These are phyloP conservation scores for Cardamine occulta DNA, from an alignment of 345 rosid genomes.

Conservation along the genomic window DNA sequence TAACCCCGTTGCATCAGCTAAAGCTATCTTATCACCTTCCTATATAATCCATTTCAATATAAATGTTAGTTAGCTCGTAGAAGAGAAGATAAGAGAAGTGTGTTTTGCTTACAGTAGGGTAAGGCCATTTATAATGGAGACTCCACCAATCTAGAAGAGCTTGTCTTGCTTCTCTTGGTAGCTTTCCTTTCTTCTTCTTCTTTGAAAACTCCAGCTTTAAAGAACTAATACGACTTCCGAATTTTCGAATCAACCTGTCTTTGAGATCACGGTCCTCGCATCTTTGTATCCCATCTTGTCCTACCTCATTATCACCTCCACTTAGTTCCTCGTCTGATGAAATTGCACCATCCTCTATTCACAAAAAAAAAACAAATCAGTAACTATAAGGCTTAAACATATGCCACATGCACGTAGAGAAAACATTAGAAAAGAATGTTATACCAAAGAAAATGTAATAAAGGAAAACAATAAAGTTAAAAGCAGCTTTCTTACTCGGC, in stretches of 20 bases:
- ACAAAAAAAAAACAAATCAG: background rate
- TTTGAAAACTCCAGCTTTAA: slow-evolving; percentile 81
- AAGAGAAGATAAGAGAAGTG: background rate
- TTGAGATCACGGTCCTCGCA: slow-evolving; percentile 70
- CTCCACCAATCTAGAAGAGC: slow-evolving; percentile 83
- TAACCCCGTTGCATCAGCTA: slow-evolving; percentile 80
- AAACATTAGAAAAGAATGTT: background rate
- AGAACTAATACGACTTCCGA: slow-evolving; percentile 73
- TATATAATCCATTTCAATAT: slow-evolving; percentile 19
- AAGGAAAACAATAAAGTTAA: background rate
- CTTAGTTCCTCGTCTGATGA: slow-evolving; percentile 79
- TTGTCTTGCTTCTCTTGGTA: slow-evolving; percentile 86
- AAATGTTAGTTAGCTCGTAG: background rate
- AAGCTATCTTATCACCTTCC: slow-evolving; percentile 80
- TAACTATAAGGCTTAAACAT: background rate
- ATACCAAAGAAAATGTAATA: background rate
- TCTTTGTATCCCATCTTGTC: slow-evolving; percentile 52
- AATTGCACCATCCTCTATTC: slow-evolving; percentile 58
- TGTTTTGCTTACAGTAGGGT: slow-evolving; percentile 65
- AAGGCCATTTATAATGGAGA: slow-evolving; percentile 85
- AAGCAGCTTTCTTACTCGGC: slow-evolving; percentile 30
- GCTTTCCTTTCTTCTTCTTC: slow-evolving; percentile 90
- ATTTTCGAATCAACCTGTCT: slow-evolving; percentile 61
- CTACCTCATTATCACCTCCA: slow-evolving; percentile 60
- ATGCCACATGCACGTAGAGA: background rate